phyloP scores from a whole-genome alignment of 2,329 filamentous ascomycete species.

The Fusarium hostae region DNA sequence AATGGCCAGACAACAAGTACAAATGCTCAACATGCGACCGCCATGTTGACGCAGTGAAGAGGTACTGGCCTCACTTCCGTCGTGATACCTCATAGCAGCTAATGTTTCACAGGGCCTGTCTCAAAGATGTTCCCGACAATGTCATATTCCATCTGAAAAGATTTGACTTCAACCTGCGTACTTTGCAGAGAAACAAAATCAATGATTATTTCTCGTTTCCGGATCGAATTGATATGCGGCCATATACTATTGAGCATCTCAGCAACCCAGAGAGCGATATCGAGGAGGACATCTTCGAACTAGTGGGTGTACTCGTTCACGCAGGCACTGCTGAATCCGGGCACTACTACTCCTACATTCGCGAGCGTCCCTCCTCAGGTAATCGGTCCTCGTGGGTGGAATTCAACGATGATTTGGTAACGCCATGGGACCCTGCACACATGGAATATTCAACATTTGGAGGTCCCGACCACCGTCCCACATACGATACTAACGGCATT shows the following conservation, averaged over 20 bases:
- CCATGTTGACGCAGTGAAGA: slow-evolving; percentile 92
- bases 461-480: slow-evolving; percentile 67
- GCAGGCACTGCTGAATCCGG: slow-evolving; percentile 92
- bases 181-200: slow-evolving; percentile 87
- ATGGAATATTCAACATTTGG: slow-evolving; percentile 85
- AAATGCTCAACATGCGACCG: slow-evolving; percentile 91
- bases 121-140: slow-evolving; percentile 93
- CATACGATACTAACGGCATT: slow-evolving; percentile 58
- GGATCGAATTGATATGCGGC: slow-evolving; percentile 82
- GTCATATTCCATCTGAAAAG: slow-evolving; percentile 95
- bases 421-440: slow-evolving; percentile 75
- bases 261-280: slow-evolving; percentile 67
- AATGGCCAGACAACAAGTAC: slow-evolving; percentile 87
- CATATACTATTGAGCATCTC: slow-evolving; percentile 88
- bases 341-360: slow-evolving; percentile 97
- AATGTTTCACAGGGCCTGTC: slow-evolving; percentile 72
- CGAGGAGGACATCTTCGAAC: slow-evolving; percentile 83
- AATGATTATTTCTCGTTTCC: slow-evolving; percentile 96
- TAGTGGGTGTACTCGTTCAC: slow-evolving; percentile 95
- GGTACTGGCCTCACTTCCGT: slow-evolving; percentile 56
- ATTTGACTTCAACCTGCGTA: slow-evolving; percentile 83
- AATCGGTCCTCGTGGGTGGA: slow-evolving; percentile 77
- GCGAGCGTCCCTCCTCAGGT: slow-evolving; percentile 73
- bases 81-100: background rate
- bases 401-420: slow-evolving; percentile 92